phyloP scores from a whole-genome alignment of 2,329 filamentous ascomycete genomes.

The Trichoderma gracile region DNA sequence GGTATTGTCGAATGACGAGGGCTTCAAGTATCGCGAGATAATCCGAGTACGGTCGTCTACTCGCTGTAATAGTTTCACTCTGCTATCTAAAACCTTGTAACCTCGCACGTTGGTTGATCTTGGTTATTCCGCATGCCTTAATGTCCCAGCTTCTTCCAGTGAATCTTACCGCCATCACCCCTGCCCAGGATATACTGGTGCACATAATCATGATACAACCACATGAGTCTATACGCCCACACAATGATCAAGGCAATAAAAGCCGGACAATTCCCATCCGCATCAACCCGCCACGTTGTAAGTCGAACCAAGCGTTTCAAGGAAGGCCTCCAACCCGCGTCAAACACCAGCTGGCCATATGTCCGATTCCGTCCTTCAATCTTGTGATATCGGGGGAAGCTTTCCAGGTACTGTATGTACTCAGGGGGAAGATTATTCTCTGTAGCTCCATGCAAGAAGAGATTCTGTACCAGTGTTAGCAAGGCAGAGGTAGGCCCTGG shows the following conservation, averaged over 20 bases:
- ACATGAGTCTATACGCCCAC: conserved; percentile 20
- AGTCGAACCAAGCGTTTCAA: conserved; percentile 16
- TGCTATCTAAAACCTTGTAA: too few relatives aligned
- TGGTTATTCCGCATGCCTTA: too few relatives aligned
- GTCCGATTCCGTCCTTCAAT: conserved; percentile 8
- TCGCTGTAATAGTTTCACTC: too few relatives aligned
- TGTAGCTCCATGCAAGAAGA: neutral
- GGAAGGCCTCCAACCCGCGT: conserved; percentile 18
- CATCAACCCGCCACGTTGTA: conserved; percentile 21
- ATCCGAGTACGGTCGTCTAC: too few relatives aligned
- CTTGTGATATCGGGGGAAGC: conserved; percentile 15
- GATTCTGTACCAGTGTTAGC: neutral
- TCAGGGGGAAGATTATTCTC: conserved; percentile 10
- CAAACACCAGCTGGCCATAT: conserved; percentile 18
- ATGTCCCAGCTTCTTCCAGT: neutral
- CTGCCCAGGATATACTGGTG: conserved; percentile 10
- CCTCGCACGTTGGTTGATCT: too few relatives aligned
- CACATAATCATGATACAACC: conserved; percentile 19
- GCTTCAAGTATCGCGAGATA: too few relatives aligned
- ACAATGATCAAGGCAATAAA: conserved; percentile 17
- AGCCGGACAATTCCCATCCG: conserved; percentile 18
- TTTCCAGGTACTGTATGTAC: conserved; percentile 20
- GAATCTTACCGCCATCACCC: conserved; percentile 19
- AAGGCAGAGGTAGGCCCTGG: neutral
- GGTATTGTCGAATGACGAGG: neutral